Conservation (phyloP, 768 basidiomycete genomes). For the Termitomyces sp. region DNA sequence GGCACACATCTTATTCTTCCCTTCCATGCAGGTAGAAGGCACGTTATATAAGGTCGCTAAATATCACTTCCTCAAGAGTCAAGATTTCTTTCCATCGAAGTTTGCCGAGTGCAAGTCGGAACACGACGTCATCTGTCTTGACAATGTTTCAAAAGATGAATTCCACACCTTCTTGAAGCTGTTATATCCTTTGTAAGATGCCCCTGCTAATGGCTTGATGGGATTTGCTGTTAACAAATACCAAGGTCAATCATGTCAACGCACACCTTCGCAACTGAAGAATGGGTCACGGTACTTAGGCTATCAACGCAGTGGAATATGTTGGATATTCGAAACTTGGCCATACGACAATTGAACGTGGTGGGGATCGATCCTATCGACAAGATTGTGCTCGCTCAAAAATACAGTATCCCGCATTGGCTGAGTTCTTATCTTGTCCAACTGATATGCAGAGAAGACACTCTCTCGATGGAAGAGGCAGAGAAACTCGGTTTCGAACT, state of each 20-base stretch:
- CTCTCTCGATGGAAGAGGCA: neutral
- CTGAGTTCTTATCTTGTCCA: neutral
- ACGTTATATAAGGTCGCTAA: neutral
- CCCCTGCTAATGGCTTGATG: neutral
- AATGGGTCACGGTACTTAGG: neutral
- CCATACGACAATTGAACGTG: neutral
- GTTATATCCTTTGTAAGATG: neutral
- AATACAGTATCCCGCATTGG: neutral
- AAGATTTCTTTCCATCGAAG: neutral
- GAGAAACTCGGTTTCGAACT: neutral
- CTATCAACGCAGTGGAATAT: neutral
- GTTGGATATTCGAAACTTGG: neutral
- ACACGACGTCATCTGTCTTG: neutral
- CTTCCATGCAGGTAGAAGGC: neutral
- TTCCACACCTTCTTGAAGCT: neutral
- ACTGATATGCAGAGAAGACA: neutral
- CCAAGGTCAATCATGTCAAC: neutral
- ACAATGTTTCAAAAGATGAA: neutral
- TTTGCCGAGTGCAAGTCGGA: neutral
- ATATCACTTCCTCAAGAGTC: neutral
- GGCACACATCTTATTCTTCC: neutral
- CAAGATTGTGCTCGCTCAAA: neutral
- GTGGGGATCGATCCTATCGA: neutral
- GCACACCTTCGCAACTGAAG: neutral
- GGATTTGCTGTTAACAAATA: neutral